Conservation (phyloP, 345 rosid species). For the Euphorbia peplus region DNA sequence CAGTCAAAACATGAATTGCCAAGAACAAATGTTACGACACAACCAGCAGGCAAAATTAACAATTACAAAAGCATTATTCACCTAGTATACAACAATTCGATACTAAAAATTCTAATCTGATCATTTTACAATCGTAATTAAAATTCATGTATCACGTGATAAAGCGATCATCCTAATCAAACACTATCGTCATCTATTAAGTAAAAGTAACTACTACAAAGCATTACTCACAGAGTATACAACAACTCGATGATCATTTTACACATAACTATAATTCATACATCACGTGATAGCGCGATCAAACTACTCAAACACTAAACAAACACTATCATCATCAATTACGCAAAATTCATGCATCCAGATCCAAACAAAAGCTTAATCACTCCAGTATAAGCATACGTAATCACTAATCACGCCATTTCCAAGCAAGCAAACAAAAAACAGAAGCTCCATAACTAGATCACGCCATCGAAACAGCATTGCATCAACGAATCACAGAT, state of each 20-base stretch:
- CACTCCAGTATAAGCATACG: background rate
- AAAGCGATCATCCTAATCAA: too few species aligned
- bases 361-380: constrained; percentile 1
- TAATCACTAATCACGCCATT: background rate
- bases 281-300: background rate
- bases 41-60: background rate
- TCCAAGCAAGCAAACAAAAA: constrained; percentile 1
- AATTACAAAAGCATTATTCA: background rate
- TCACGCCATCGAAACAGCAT: background rate
- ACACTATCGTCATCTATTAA: too few species aligned
- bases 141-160: too few species aligned
- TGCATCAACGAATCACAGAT: constrained; percentile 10
- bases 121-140: too few species aligned
- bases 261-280: background rate
- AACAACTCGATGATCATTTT: background rate
- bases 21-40: background rate
- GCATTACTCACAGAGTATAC: background rate
- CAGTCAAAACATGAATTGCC: background rate
- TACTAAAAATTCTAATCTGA: background rate
- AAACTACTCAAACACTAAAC: background rate
- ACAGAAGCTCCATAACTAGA: background rate
- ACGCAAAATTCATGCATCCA: background rate
- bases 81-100: too few species aligned
- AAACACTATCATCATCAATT: background rate
- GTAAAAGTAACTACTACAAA: background rate